Base-by-base conservation (phyloP, 2,329 filamentous ascomycete genomes). In the Stagonosporopsis cucurbitacearum region DNA sequence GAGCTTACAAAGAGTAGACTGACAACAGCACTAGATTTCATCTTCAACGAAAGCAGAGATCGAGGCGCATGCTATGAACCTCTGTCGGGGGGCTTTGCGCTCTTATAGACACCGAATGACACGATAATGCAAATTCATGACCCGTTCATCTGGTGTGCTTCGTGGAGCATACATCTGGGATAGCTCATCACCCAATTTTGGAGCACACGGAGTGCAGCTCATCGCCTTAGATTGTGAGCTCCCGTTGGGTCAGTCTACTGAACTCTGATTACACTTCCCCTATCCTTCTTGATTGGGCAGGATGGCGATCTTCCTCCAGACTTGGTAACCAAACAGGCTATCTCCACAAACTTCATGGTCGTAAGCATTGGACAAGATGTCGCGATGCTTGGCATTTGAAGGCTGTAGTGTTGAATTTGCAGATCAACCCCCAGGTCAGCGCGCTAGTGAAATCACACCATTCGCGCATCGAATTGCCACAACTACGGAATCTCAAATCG, bases 291-390 rank as follows among this genome's bases (percentile, higher is more conserved):
- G 35, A 26, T 23, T 15, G 11, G 23, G 12, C 11, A 36, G 67
- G 52, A 36, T 63, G 52, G 26, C 42, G 39, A 50, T 43, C 37
- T 42, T 36, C 22, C 17, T 28, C 15, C 28, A 42, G 19, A 22
- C 7, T 50, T 20, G 28, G 20, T 20, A 20, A 42, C 11, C 11
- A 28, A 6, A 13, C n/a, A 20, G 26, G 47, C 13, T 26, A 22
- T 2, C 35, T 37, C 33, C 28, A 42, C 3, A 5, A 25, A 41
- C 17, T 15, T 19, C 26, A 52, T 22, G 58, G 60, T 64, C 63
- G 67, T 56, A 60, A 69, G 64, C 48, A 58, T 52, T 60, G 63
- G 62, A 62, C 45, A 57, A 52, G 30, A 70, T 71, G 66, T 67
- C 67, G 63, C 53, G 58, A 66, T 68, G 35, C 58, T 66, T 67